Evolutionary conservation across 2,329 filamentous ascomycete genomes (phyloP), one percentile per base, ranked within the genome.

Genomic region (Fusarium globosum): DNA sequence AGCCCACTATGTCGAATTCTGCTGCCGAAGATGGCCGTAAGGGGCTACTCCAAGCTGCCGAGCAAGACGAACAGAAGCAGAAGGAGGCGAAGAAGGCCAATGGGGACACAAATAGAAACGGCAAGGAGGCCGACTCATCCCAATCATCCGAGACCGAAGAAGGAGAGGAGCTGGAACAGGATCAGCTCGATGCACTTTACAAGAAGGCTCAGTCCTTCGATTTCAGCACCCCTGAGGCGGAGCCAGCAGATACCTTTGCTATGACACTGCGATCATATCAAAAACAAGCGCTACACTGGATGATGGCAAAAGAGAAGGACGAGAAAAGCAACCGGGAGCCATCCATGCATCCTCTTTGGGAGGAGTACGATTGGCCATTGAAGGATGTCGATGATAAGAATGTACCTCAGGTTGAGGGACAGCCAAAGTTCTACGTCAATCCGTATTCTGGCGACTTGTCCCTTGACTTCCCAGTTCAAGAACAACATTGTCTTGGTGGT

Each of bases 291-390:
- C 84, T 99, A 11, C 87, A 98, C 79, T 99, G 96, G 96, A 98
- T 99, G 95, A 87, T 98, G 72, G 88, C 91, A 9, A 98, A 98
- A 80, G 96, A 99, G 81, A 96, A 91, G 77, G 91, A 97, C 72
- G 88, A 93, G 70, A 91, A 90, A 74, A 88, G 90, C 16, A 88
- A 90, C 42, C 90, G 91, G 61, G 91, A 95, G 77, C 86, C 86
- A 8, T 98, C 95, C 0, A 97, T 99, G 94, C 95, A 99, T 82
- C 96, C 96, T 1, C 82, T 99, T 1, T 99, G 96, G 96, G 96
- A 99, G 82, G 94, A 98, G 80, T 99, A 99, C 77, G 81, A 85
- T 4, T 99, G 95, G 95, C 96, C 96, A 0, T 85, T 86, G 1
- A 95, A 95, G 79, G 96, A 99, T 82, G 91, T 93, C 42, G 93